These are phyloP conservation scores for Alternaria sp. DNA, from an alignment of 2,329 filamentous ascomycete genomes.

Conservation along the genomic window DNA sequence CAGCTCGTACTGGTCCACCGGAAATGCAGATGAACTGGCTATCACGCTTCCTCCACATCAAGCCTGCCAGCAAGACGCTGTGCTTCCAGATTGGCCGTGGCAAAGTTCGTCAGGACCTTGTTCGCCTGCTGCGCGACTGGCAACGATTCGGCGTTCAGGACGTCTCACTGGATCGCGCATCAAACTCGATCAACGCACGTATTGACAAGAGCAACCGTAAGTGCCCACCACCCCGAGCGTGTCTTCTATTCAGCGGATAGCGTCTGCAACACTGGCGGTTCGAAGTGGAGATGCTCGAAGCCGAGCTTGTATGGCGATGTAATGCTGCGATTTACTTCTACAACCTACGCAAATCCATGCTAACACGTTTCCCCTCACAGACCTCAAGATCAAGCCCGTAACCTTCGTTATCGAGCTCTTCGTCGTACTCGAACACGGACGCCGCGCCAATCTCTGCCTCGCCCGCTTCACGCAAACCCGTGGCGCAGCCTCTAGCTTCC, in stretches of 20 bases:
- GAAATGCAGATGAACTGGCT: slow-evolving; percentile 76
- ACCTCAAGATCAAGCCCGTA: slow-evolving; percentile 84
- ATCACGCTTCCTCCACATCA: slow-evolving; percentile 85
- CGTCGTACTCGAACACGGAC: slow-evolving; percentile 85
- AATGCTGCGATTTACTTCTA: slow-evolving; percentile 16
- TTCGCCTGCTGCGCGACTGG: slow-evolving; percentile 79
- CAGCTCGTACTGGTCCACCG: slow-evolving; percentile 32
- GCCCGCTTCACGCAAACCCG: slow-evolving; percentile 87
- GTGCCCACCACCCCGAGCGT: slow-evolving; percentile 42
- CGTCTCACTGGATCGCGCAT: slow-evolving; percentile 77
- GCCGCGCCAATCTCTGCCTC: slow-evolving; percentile 76
- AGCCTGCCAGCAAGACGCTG: slow-evolving; percentile 76
- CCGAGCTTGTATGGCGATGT: slow-evolving; percentile 21
- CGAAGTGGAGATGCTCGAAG: slow-evolving; percentile 24
- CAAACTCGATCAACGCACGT: slow-evolving; percentile 79
- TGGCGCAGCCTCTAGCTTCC: slow-evolving; percentile 90
- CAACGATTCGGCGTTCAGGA: slow-evolving; percentile 79
- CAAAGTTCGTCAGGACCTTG: slow-evolving; percentile 78
- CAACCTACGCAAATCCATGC: neutral
- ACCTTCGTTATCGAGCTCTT: slow-evolving; percentile 86
- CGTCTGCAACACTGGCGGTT: slow-evolving; percentile 19
- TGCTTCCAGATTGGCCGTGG: slow-evolving; percentile 76
- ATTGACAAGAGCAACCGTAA: slow-evolving; percentile 80
- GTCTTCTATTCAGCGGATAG: slow-evolving; percentile 25
- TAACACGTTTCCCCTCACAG: slow-evolving; percentile 53